A percentile compares a stretch with the other conserved stretches of the same genome.
Conservation (phyloP, 2,329 filamentous ascomycete species). For the Colletotrichum sublineola region DNA sequence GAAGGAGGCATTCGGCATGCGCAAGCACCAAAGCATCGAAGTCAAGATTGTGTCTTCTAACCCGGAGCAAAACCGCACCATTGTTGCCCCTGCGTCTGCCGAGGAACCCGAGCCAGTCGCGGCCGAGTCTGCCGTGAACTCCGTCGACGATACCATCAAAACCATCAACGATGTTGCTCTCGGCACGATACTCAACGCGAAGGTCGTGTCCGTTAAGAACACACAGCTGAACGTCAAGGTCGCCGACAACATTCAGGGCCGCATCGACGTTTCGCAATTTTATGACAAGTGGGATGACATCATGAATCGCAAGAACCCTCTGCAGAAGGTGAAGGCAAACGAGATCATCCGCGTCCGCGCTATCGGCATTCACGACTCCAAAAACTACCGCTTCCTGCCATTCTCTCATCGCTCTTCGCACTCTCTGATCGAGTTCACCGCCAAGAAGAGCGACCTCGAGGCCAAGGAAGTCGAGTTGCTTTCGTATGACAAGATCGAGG, state of each 20-base stretch:
- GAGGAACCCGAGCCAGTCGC: constrained; percentile 52
- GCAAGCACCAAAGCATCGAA: constrained; percentile 80
- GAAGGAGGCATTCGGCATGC: constrained; percentile 82
- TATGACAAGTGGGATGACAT: constrained; percentile 93
- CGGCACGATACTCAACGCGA: constrained; percentile 81
- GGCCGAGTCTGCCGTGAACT: constrained; percentile 55
- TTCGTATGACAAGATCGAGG: constrained; percentile 78
- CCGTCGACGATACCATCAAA: constrained; percentile 73
- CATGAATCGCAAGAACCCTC: constrained; percentile 81
- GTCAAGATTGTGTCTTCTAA: constrained; percentile 82
- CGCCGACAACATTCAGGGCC: constrained; percentile 89
- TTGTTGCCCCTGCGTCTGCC: constrained; percentile 64
- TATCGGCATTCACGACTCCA: constrained; percentile 89
- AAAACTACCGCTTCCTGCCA: constrained; percentile 90
- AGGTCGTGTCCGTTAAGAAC: constrained; percentile 85
- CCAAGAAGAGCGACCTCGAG: constrained; percentile 77
- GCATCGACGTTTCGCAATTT: constrained; percentile 90
- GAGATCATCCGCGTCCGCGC: constrained; percentile 81
- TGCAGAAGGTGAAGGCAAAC: constrained; percentile 79
- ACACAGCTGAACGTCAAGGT: constrained; percentile 94
- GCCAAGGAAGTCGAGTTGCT: constrained; percentile 63
- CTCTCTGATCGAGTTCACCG: constrained; percentile 87
- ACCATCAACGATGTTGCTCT: constrained; percentile 79
- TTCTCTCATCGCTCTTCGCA: constrained; percentile 88
- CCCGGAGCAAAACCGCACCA: constrained; percentile 75